A percentile compares a stretch with the other conserved stretches of the same genome.
Conservation (phyloP, 2,329 filamentous ascomycete species). For the Arthrobotrys conoides region DNA sequence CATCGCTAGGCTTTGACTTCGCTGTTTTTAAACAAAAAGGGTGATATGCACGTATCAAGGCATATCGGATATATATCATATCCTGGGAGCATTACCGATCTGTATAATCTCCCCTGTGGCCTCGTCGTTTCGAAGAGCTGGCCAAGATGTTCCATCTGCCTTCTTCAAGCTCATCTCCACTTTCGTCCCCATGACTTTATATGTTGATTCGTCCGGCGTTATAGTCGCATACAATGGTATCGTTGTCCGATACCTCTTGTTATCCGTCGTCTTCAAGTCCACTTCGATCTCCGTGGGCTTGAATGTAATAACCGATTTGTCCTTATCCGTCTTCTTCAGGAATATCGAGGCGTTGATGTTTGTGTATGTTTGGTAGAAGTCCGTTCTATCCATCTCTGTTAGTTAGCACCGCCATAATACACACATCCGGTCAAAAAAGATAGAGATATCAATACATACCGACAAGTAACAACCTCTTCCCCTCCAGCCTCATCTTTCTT, state of each 20-base stretch:
- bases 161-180: constrained; percentile 80
- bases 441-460: constrained; percentile 77
- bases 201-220: constrained; percentile 80
- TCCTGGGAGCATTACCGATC: constrained; percentile 81
- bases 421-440: neutral
- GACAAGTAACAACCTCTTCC: constrained; percentile 69
- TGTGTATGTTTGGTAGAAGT: constrained; percentile 93
- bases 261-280: constrained; percentile 87
- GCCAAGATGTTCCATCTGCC: constrained; percentile 77
- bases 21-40: neutral
- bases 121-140: constrained; percentile 85
- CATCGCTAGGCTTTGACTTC: neutral
- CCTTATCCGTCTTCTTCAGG: constrained; percentile 95
- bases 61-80: constrained; percentile 64
- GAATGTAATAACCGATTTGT: constrained; percentile 80
- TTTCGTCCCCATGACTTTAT: constrained; percentile 89
- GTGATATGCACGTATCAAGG: neutral
- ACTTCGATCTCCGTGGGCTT: constrained; percentile 75
- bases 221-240: constrained; percentile 84
- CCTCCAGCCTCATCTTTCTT: constrained; percentile 70
- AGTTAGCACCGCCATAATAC: neutral
- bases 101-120: constrained; percentile 87
- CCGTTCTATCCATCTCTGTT: constrained; percentile 72
- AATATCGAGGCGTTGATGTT: constrained; percentile 92
- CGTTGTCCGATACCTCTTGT: constrained; percentile 82